These are phyloP conservation scores for Apophysomyces sp. DNA, from an alignment of 371 early-diverging fungal species.

Conservation along the genomic window DNA sequence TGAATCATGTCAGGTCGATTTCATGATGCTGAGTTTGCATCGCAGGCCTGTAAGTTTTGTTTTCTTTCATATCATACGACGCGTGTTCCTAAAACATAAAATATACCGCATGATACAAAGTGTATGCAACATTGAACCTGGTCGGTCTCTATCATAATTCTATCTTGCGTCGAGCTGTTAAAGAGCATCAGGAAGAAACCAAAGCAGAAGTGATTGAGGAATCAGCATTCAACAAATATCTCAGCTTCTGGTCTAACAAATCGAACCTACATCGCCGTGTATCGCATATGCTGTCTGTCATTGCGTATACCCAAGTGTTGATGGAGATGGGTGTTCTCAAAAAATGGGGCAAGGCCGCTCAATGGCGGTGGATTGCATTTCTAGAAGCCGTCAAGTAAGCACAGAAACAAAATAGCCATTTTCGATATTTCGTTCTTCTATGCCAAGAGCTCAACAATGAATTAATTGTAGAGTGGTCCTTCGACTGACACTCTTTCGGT, in stretches of 20 bases:
- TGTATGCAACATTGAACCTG: constrained; percentile 81
- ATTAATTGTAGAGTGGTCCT: constrained; percentile 48
- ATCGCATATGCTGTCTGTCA: constrained; percentile 65
- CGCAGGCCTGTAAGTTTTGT: constrained; percentile 76
- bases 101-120: constrained; percentile 42
- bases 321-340: constrained; percentile 85
- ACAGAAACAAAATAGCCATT: not conserved
- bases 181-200: constrained; percentile 33
- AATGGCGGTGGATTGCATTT: constrained; percentile 66
- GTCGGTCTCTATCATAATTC: constrained; percentile 88
- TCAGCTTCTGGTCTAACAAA: constrained; percentile 54
- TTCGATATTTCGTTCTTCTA: not conserved
- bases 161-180: constrained; percentile 71
- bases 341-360: constrained; percentile 60
- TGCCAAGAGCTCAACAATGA: not conserved
- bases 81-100: not conserved
- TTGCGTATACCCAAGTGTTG: constrained; percentile 79
- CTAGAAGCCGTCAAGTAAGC: constrained; percentile 79
- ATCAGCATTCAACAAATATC: constrained; percentile 83
- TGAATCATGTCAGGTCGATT: constrained; percentile 74
- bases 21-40: constrained; percentile 89
- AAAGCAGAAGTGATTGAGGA: constrained; percentile 44
- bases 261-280: constrained; percentile 49
- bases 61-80: not conserved
- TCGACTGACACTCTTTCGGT: constrained; percentile 57